Base-by-base conservation (phyloP, 2,329 filamentous ascomycete species). In the Xylaria sp. region DNA sequence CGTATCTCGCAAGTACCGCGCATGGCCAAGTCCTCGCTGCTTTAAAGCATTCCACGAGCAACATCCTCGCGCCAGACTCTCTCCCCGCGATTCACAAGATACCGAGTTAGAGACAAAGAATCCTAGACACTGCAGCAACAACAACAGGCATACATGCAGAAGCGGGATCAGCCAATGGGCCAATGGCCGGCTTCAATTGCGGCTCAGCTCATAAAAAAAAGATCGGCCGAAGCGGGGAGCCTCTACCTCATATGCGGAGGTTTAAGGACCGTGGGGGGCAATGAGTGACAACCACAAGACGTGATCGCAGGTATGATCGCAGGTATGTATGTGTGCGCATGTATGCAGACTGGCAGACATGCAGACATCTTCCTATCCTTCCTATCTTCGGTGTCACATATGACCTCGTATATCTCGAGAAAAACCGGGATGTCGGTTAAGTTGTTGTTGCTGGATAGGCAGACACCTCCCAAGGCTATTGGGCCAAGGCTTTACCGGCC, bases 401-500 rank as follows among this genome's bases (percentile, higher is more conserved):
- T 17, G 41, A 47, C 38, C 24, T 47, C 50, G 45, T 37, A 44
- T 37, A 53, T 48, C 18, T 58, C 52, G 56, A 56, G 54, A 58
- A 51, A 52, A 54, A 53, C 55, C 58, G 58, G 58, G 54, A 60
- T 56, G 58, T 52, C 50, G 57, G 55, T 52, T 56, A 46, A 38
- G 44, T 47, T 47, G 50, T 52, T 52, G 54, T 53, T 44, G 54
- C 18, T 41, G 57, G 41, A 57, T 57, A 51, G 50, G 22, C 19
- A 48, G 40, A 20, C 39, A 43, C 51, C 54, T 58, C 54, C 58
- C 55, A 55, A 40, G 48, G 20, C 37, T 44, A 44, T 39, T 46
- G 17, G 40, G 42, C 39, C 37, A 49, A 34, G 29, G n/a, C n/a
- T n/a, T n/a, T n/a, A n/a, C n/a, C n/a, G n/a, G n/a, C n/a, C n/a